Base-by-base conservation (phyloP, 179 eudicot genomes). In the Vitellaria paradoxa region DNA sequence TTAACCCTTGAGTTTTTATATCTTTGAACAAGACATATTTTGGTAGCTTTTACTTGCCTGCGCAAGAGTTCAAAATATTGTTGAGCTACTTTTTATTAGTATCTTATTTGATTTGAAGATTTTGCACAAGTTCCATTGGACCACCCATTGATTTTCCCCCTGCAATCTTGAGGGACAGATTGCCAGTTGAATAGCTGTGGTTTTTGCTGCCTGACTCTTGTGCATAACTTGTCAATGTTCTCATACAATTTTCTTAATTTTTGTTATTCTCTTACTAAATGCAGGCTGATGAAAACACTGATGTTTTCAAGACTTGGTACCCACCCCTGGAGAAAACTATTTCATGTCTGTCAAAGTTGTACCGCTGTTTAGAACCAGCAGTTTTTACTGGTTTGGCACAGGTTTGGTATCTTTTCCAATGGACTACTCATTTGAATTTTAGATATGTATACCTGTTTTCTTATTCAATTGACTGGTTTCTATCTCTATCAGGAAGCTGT, bases 381-480 rank as follows among this genome's bases (percentile, higher is more conserved):
- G 98, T 95, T 81, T 95, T 95, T 85, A 95, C 99, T 80, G 99
- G 99, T 77, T 88, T 95, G 79, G 99, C 99, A 66, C 99, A 95
- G 99, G 99, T 95, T 82, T 75, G 66, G 26, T 30, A 7, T 79
- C 73, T 40, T 60, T 67, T 73, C 68, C 40, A 0, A 5, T 12
- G 18, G 5, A 23, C 30, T 26, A 59, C 18, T 62, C 11, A 11
- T 78, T 15, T 75, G 42, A 23, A 67, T 46, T 74, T 49, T 56
- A 30, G 37, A 61, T 71, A 45, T 47, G 49, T 7, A 55, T 50
- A 64, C 60, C 66, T 11, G 37, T 57, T 65, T 77, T 71, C 76
- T 67, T 53, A 66, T 68, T 68, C 56, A 70, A 78, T 26, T 84
- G 40, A 53, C 55, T 65, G 68, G 63, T 70, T 77, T 74, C 30